Conservation (phyloP, 768 basidiomycete species). For the Collybiopsis luxurians region DNA sequence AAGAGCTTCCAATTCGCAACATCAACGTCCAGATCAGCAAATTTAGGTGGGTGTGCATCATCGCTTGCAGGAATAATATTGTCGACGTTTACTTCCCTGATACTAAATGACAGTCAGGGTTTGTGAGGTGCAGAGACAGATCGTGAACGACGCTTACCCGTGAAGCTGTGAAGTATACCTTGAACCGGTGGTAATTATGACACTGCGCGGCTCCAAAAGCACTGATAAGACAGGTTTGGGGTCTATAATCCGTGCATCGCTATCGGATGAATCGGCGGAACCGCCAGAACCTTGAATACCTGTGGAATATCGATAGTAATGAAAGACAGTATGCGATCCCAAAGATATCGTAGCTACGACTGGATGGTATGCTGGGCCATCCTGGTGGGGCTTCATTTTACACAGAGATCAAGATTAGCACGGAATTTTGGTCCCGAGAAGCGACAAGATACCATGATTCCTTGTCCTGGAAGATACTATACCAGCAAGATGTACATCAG, state of each 20-base stretch:
- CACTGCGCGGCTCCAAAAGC: slow-evolving; percentile 82
- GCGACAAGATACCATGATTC: slow-evolving; percentile 73
- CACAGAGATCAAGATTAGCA: not conserved
- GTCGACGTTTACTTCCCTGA: slow-evolving; percentile 57
- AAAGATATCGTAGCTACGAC: slow-evolving; percentile 90
- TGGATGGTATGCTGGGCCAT: slow-evolving; percentile 86
- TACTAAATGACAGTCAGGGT: slow-evolving; percentile 33
- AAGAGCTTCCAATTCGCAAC: slow-evolving; percentile 64
- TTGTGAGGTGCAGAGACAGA: slow-evolving; percentile 8
- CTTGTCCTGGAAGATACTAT: slow-evolving; percentile 85
- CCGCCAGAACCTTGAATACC: slow-evolving; percentile 16
- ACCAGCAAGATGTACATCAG: not conserved
- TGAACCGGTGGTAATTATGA: slow-evolving; percentile 67
- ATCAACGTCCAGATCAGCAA: slow-evolving; percentile 24
- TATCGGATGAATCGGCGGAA: slow-evolving; percentile 15
- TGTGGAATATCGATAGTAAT: slow-evolving; percentile 69
- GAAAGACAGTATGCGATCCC: slow-evolving; percentile 78
- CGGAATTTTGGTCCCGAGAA: not conserved
- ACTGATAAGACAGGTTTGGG: slow-evolving; percentile 65
- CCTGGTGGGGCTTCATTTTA: slow-evolving; percentile 75
- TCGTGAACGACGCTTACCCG: slow-evolving; percentile 38
- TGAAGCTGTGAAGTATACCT: slow-evolving; percentile 78
- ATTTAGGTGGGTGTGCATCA: slow-evolving; percentile 20
- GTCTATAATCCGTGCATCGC: slow-evolving; percentile 55
- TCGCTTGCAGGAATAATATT: slow-evolving; percentile 25